These are phyloP conservation scores for Sodiomyces alkalinus DNA, from an alignment of 2,329 filamentous ascomycete genomes.

Conservation along the genomic window DNA sequence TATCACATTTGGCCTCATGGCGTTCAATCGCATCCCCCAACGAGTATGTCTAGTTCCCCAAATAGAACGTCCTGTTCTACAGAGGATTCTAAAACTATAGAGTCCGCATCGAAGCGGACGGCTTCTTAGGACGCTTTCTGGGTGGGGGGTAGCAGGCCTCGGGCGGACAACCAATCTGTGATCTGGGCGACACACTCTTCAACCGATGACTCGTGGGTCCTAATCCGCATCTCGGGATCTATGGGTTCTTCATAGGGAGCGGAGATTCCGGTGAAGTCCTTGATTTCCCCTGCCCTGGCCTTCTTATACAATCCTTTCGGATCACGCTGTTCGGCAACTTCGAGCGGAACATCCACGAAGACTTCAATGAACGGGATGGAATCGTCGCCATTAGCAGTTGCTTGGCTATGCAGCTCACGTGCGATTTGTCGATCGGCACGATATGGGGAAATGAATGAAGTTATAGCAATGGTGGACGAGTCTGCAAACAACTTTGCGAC, in stretches of 20 bases:
- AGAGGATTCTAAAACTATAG: too few relatives aligned
- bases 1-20: too few relatives aligned
- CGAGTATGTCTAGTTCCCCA: too few relatives aligned
- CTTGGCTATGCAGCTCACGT: constrained; percentile 59
- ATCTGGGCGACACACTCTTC: constrained; percentile 84
- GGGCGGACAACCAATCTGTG: constrained; percentile 58
- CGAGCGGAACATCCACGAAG: constrained; percentile 79
- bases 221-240: constrained; percentile 74
- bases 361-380: constrained; percentile 85
- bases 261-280: constrained; percentile 92
- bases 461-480: constrained; percentile 71
- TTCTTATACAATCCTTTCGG: constrained; percentile 98
- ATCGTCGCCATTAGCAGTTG: constrained; percentile 41
- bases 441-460: constrained; percentile 95
- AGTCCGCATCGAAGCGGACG: too few relatives aligned
- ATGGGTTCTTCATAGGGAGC: constrained; percentile 88
- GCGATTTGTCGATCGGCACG: constrained; percentile 72
- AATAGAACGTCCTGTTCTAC: too few relatives aligned
- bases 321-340: constrained; percentile 86
- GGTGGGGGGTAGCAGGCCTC: constrained; percentile 38
- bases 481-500: constrained; percentile 96
- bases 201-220: constrained; percentile 66
- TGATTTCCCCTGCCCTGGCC: constrained; percentile 83
- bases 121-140: too few relatives aligned
- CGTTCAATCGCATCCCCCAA: too few relatives aligned